These are phyloP conservation scores for Micractinium sp. DNA, from an alignment of 139 green algal genomes.

Conservation along the genomic window DNA sequence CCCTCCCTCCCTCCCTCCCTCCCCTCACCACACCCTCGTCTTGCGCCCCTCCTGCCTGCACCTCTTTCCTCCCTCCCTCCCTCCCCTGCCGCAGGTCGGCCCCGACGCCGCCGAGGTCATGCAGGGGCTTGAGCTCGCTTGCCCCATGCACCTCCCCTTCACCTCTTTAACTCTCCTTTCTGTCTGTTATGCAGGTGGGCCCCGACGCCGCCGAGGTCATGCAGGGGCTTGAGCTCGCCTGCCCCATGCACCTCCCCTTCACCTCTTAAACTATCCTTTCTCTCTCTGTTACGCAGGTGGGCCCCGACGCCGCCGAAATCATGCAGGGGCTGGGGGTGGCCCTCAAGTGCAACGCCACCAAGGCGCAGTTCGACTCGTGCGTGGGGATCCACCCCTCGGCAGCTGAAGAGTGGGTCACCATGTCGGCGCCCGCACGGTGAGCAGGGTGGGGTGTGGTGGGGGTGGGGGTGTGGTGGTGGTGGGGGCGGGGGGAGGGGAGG, in stretches of 20 bases:
- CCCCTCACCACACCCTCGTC: not conserved
- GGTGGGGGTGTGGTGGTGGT: not conserved
- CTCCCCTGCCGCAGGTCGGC: slow-evolving; percentile 58
- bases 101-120: slow-evolving; percentile 95
- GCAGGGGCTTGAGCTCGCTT: too few species aligned
- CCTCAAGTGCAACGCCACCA: slow-evolving; percentile 92
- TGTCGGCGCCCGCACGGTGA: slow-evolving; percentile 63
- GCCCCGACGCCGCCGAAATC: slow-evolving; percentile 92
- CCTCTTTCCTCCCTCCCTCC: not conserved
- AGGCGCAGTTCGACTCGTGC: slow-evolving; percentile 89
- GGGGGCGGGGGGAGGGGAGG: not conserved
- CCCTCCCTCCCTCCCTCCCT: not conserved
- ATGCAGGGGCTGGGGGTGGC: slow-evolving; percentile 97
- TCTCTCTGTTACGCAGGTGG: slow-evolving; percentile 58
- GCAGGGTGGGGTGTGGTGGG: slow-evolving; percentile 29
- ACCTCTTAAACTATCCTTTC: not conserved
- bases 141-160: too few species aligned
- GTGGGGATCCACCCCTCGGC: slow-evolving; percentile 95
- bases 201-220: slow-evolving; percentile 95
- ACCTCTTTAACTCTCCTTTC: not conserved
- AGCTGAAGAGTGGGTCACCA: slow-evolving; percentile 98
- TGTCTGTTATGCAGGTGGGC: slow-evolving; percentile 68
- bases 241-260: too few species aligned
- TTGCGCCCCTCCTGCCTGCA: not conserved
- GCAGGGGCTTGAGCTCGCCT: too few species aligned